Conservation (phyloP, 108 stramenopile species). For the Skeletonema costatum region DNA sequence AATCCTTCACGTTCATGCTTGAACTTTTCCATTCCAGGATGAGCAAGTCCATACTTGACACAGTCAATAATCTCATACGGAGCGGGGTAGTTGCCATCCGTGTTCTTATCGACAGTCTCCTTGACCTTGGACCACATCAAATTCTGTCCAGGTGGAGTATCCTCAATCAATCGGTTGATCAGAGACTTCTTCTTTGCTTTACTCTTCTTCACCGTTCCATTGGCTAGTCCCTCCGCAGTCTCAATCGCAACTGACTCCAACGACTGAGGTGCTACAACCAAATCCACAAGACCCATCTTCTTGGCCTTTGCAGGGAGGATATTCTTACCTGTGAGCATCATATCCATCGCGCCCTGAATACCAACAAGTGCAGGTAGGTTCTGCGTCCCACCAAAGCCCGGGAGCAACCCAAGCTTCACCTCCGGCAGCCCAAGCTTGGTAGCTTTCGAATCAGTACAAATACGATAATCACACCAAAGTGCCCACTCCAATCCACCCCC, state of each 20-base stretch:
- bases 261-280: slow-evolving; percentile 91
- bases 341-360: slow-evolving; percentile 92
- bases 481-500: slow-evolving; percentile 99
- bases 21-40: slow-evolving; percentile 66
- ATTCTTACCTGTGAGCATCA: slow-evolving; percentile 97
- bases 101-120: slow-evolving; percentile 94
- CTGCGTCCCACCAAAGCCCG: slow-evolving; percentile 98
- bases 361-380: slow-evolving; percentile 93
- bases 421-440: slow-evolving; percentile 97
- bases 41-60: slow-evolving; percentile 88
- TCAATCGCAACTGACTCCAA: slow-evolving; percentile 88
- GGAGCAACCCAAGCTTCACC: slow-evolving; percentile 97
- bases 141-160: slow-evolving; percentile 84
- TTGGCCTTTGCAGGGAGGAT: slow-evolving; percentile 96
- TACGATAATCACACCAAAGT: slow-evolving; percentile 98
- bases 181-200: slow-evolving; percentile 85
- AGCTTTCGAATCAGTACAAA: slow-evolving; percentile 90
- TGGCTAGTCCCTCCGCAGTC: slow-evolving; percentile 84
- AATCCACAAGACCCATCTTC: slow-evolving; percentile 97
- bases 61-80: slow-evolving; percentile 95
- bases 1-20: slow-evolving; percentile 95
- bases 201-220: slow-evolving; percentile 83
- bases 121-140: slow-evolving; percentile 94
- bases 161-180: slow-evolving; percentile 88
- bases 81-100: slow-evolving; percentile 96